These are phyloP conservation scores for Pelargonium australe DNA, from an alignment of 441 rosid species.

Conservation along the genomic window DNA sequence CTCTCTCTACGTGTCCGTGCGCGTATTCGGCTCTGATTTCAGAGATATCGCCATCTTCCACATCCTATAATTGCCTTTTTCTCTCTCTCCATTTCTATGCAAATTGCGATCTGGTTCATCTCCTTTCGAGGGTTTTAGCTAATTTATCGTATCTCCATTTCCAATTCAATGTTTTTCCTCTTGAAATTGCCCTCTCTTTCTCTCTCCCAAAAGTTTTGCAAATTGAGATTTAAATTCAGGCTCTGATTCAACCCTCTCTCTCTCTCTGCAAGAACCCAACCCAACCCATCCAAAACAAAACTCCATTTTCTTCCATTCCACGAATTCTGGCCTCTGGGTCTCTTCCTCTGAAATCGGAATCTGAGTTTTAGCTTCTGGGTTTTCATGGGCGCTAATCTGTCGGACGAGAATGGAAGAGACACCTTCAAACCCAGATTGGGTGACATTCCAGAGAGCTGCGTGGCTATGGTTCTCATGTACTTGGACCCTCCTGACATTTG, in stretches of 20 bases:
- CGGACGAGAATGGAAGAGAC: neutral
- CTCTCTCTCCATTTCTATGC: neutral
- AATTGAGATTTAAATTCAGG: constrained; percentile 3
- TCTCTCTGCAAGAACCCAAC: no score
- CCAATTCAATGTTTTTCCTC: neutral
- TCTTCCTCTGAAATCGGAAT: neutral
- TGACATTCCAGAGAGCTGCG: constrained; percentile 78
- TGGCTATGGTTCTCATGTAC: constrained; percentile 50
- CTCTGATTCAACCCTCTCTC: neutral
- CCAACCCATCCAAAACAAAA: no score
- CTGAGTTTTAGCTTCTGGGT: neutral
- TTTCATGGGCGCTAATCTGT: constrained; percentile 1
- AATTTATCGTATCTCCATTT: neutral
- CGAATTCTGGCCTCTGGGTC: no score
- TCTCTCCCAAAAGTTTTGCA: constrained; percentile 1
- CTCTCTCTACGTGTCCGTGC: neutral
- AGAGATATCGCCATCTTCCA: neutral
- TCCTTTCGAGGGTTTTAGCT: no score
- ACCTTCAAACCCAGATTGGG: constrained; percentile 23
- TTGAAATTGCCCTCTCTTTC: neutral
- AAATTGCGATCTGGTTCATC: neutral
- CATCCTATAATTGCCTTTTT: neutral
- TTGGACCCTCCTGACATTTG: constrained; percentile 74
- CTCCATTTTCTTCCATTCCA: no score
- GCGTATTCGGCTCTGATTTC: neutral